phyloP scores from a whole-genome alignment of 345 rosid genomes.

The Populus tremula region DNA sequence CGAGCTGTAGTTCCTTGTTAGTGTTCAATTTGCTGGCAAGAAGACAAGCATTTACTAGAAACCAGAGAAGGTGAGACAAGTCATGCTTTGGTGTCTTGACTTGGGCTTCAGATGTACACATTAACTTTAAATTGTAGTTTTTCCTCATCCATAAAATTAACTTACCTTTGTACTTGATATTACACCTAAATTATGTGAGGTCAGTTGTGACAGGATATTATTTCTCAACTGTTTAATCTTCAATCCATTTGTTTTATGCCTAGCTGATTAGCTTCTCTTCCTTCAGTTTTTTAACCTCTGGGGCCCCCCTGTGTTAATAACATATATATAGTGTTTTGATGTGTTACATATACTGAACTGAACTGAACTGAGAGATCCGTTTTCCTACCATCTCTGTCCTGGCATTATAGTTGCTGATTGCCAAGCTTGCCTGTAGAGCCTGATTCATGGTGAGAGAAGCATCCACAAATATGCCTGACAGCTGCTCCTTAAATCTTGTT shows the following conservation, averaged over 20 bases:
- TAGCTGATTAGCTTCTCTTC: not conserved
- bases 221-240: not conserved
- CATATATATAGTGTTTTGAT: too few relatives aligned
- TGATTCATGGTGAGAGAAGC: not conserved
- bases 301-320: not conserved
- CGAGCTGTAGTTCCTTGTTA: conserved; percentile 12
- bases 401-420: not conserved
- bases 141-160: not conserved
- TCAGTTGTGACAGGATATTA: not conserved
- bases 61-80: not conserved
- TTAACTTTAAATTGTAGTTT: conserved; percentile 12
- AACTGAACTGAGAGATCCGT: not conserved
- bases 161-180: not conserved
- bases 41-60: not conserved
- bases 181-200: not conserved
- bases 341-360: not conserved
- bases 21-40: conserved; percentile 14
- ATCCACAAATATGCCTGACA: not conserved
- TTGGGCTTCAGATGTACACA: not conserved
- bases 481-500: too few relatives aligned
- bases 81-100: not conserved
- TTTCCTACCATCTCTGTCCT: not conserved
- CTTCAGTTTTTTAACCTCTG: too few relatives aligned
- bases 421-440: not conserved
- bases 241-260: not conserved